Base-by-base conservation (phyloP, 768 basidiomycete species). In the Mycena floridula region DNA sequence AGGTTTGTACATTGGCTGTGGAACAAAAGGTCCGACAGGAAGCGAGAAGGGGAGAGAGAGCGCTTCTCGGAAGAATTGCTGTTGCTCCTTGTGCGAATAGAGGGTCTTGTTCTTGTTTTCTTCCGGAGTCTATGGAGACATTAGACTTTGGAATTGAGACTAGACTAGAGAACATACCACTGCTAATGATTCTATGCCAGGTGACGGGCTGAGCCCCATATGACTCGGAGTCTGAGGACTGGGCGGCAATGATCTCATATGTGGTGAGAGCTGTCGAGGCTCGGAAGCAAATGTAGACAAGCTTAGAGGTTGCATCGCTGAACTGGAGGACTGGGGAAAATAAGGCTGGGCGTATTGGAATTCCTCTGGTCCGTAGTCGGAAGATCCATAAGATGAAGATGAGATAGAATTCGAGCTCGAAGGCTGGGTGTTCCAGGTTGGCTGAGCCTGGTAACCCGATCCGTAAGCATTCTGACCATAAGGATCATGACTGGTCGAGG, bases 1-100 rank as follows among this genome's bases (percentile, higher is more conserved):
- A 2, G 87, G 87, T 50, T 76, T 77, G 57, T 89, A 89, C 61
- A 84, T 79, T 24, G 52, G 62, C 58, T 89, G 87, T 8, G 82
- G 85, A 12, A 89, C 62, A 54, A 85, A 81, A n/a, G 69, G 68
- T 1, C 70, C 66, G 21, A 63, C 62, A 30, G 56, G 50, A 23
- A 57, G 57, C 22, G 61, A 57, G 28, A 60, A 61, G 2, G 69
- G 70, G 13, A 73, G 59, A 30, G 36, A 46, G 18, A 66, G 42
- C 1, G 69, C 73, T 8, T 69, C 66, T 43, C 63, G 66, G 56
- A 77, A 77, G 42, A 72, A 59, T 41, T 59, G 57, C 3, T 66
- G 51, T 50, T 77, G 74, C 26, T 76, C 66, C n/a, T 66, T 63
- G 56, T 73, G 67, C 5, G 67, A 61, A 52, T 67, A 69, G 13